A percentile compares a stretch with the other conserved stretches of the same genome.
These are phyloP conservation scores for Trichoderma parareesei DNA, from an alignment of 495 filamentous ascomycete species.

Conservation along the genomic window DNA sequence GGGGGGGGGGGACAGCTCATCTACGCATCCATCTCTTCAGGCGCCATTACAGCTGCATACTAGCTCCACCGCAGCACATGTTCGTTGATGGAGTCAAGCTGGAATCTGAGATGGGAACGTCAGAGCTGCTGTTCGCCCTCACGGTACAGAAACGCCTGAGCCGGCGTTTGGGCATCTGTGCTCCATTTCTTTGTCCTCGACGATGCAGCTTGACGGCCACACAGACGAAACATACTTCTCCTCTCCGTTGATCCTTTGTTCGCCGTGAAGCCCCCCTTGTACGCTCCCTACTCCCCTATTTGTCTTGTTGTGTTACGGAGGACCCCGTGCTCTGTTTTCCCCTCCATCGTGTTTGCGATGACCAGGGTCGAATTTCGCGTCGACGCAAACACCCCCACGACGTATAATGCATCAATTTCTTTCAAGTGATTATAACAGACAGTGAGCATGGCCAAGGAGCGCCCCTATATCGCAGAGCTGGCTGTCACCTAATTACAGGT, in stretches of 20 bases:
- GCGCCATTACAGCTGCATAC: conserved; percentile 3
- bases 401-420: not conserved
- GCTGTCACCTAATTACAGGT: too few relatives aligned
- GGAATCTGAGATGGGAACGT: not conserved
- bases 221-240: not conserved
- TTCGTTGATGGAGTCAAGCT: not conserved
- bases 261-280: not conserved
- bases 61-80: conserved; percentile 7
- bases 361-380: not conserved
- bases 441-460: too few relatives aligned
- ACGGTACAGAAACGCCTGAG: not conserved
- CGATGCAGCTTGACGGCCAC: too few relatives aligned
- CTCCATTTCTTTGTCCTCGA: not conserved
- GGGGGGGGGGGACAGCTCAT: not conserved
- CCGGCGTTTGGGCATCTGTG: conserved; percentile 1
- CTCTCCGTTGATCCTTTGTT: not conserved
- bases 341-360: not conserved
- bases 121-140: not conserved
- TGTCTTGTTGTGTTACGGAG: not conserved
- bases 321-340: not conserved
- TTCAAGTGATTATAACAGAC: too few relatives aligned
- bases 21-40: not conserved
- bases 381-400: not conserved
- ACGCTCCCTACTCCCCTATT: not conserved
- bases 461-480: too few relatives aligned